These are phyloP conservation scores for Amoeboaphelidium protococcarum DNA, from an alignment of 371 early-diverging fungal genomes.

Conservation along the genomic window DNA sequence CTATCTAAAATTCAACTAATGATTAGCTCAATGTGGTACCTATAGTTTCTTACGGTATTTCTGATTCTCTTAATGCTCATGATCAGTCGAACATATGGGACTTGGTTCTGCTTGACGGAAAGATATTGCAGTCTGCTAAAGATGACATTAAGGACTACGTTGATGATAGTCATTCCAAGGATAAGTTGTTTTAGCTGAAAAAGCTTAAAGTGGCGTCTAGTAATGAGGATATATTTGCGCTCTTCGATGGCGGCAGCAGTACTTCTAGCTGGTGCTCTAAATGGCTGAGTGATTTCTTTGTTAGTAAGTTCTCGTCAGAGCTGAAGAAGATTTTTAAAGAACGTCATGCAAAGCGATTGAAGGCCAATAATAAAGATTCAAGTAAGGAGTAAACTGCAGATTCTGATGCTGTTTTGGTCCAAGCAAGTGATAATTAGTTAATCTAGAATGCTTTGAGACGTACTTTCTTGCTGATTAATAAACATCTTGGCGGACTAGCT, in stretches of 20 bases:
- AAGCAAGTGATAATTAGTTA: too few species aligned
- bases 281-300: slow-evolving; percentile 38
- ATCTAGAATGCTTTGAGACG: slow-evolving; percentile 23
- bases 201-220: too few species aligned
- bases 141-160: too few species aligned
- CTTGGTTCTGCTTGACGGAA: too few species aligned
- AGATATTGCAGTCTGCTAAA: too few species aligned
- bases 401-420: background rate
- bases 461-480: slow-evolving; percentile 44
- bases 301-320: slow-evolving; percentile 34
- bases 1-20: too few species aligned
- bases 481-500: slow-evolving; percentile 34
- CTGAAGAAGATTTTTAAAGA: slow-evolving; percentile 20
- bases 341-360: slow-evolving; percentile 6
- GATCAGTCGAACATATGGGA: too few species aligned
- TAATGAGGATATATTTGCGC: slow-evolving; percentile 59
- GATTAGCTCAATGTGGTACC: too few species aligned
- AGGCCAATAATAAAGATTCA: slow-evolving; percentile 2
- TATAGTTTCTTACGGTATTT: too few species aligned
- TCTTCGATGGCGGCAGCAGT: slow-evolving; percentile 50
- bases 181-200: too few species aligned
- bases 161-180: too few species aligned
- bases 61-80: too few species aligned
- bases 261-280: slow-evolving; percentile 31
- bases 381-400: background rate